Evolutionary conservation across 2,329 filamentous ascomycete species (phyloP).

Genomic region (Tricladium varicosporioides): DNA sequence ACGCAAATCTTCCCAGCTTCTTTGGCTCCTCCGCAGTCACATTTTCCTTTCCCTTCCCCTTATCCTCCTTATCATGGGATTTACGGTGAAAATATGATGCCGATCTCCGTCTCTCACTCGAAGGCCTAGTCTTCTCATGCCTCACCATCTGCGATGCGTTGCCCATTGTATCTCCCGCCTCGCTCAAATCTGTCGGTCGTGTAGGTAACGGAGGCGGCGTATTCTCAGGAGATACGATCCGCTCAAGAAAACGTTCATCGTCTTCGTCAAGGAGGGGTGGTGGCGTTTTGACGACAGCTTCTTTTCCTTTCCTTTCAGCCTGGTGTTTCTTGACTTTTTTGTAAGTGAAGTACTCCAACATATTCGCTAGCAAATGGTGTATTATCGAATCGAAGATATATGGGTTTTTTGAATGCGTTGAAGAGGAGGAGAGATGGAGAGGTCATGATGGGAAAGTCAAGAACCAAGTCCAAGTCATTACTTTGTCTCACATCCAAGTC

Average conservation of each 20-base stretch:
- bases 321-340: conserved; percentile 62
- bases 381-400: too few species aligned
- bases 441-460: neutral
- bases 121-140: conserved; percentile 40
- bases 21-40: conserved; percentile 32
- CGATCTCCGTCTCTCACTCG: conserved; percentile 17
- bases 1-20: conserved; percentile 39
- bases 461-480: neutral
- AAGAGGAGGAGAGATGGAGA: neutral
- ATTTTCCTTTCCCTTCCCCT: conserved; percentile 29
- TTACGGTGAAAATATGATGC: neutral
- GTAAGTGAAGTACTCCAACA: conserved; percentile 63
- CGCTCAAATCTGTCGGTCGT: conserved; percentile 15
- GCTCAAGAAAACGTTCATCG: conserved; percentile 58
- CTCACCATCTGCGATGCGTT: conserved; percentile 38
- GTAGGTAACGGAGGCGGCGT: conserved; percentile 52
- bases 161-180: too few species aligned
- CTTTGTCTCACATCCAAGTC: neutral
- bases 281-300: conserved; percentile 15
- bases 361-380: conserved; percentile 31
- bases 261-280: conserved; percentile 51
- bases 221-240: conserved; percentile 49
- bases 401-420: too few species aligned
- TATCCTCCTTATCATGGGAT: conserved; percentile 17
- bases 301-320: conserved; percentile 43